Evolutionary conservation across 768 basidiomycete genomes (phyloP), one percentile per base, ranked within the genome.

Genomic region (Lentinula raphanica): DNA sequence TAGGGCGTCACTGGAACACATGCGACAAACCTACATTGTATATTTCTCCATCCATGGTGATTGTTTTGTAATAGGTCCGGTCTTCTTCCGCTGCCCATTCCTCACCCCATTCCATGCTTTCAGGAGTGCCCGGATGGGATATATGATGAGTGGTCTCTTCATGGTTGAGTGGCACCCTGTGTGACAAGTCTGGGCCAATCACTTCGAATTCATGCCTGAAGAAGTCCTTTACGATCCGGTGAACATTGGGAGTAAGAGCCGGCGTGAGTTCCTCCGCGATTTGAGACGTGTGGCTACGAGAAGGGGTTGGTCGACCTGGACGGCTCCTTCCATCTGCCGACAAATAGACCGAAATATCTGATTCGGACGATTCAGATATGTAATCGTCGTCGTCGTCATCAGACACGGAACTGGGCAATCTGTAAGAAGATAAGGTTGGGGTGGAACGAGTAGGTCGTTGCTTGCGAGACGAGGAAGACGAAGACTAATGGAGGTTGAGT

Each of bases 21-120:
- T 32, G 40, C 49, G 46, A 40, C 21, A 25, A 21, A 71, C 74
- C 59, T 63, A 85, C 88, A 27, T 68, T 63, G 67, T 90, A 91
- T 13, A 69, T 55, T 1, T 77, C 78, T 3, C 80, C 83, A 60
- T 90, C 88, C 58, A 90, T 74, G 5, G 61, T 66, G 2, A 85
- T 80, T 29, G 77, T 76, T 3, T 57, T 48, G 58, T 79, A 88
- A 19, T 73, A 73, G 3, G 66, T 66, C n/a, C 61, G 59, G 7
- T 58, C 65, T 5, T 64, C 64, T 23, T 69, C 59, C 9, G 61
- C 59, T 38, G 49, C 58, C 21, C 62, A 65, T 75, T 79, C 78
- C 50, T 45, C 29, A 13, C 58, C 57, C 53, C 58, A 61, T 1
- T 68, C 63, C 27, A 79, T 71, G 6, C 59, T 59, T 19, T 59